Base-by-base conservation (phyloP, 495 filamentous ascomycete species). In the Emericellopsis terricola region DNA sequence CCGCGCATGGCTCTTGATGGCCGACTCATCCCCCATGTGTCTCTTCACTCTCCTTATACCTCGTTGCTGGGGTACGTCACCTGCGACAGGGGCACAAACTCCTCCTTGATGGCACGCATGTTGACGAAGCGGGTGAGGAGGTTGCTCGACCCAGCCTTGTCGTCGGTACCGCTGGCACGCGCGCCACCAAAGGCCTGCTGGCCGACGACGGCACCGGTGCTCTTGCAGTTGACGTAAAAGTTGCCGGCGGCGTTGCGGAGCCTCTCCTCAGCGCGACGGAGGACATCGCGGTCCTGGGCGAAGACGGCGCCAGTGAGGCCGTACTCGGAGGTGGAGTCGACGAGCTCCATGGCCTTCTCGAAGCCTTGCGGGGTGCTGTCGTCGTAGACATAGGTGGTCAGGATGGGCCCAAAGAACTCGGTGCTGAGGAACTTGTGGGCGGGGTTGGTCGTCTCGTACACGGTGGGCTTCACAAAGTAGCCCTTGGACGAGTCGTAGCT, bases 191-290 rank as follows among this genome's bases (percentile, higher is more conserved):
- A 93, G 19, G 84, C 78, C 56, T 93, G 84, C 65, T 93, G 84
- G 10, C 83, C 84, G 2, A 92, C 82, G 24, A 93, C 83, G 7
- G 84, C 84, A 31, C 83, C 84, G 2, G 84, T 93, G 52, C 74
- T 78, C 70, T 93, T 91, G 62, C 78, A 81, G 60, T 93, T 93
- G 59, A 91, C 72, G 53, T 91, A 91, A 57, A 87, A 91, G 59
- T 91, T 91, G 14, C 82, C 82, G 21, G 81, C 78, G 2, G 81
- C 56, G 48, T 85, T 78, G 44, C 76, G 71, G 36, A 91, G 71
- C 36, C 60, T 68, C 29, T 86, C 69, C 50, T 84, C 74, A 3
- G 81, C 81, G 23, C 66, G 47, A 11, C 67, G 65, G 37, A 86
- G 54, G 14, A 70, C 78, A 29, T 59, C 57, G 15, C 81, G 69